Conservation (phyloP, 441 rosid genomes). For the Bocquillonia castaneifolia region DNA sequence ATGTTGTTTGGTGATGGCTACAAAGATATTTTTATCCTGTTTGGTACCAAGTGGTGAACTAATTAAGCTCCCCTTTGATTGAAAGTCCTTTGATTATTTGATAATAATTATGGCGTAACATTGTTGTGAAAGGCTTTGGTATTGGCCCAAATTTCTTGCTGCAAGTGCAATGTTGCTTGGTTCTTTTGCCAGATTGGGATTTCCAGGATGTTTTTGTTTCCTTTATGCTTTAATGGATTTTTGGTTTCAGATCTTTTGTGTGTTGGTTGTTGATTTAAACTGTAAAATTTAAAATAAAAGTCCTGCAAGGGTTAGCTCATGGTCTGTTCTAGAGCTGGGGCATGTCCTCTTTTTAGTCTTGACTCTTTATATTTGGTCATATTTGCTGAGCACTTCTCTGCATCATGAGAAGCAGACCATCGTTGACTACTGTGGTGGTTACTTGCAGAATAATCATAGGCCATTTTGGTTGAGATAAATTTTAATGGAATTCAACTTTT, state of each 20-base stretch:
- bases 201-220: background rate
- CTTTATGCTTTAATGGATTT: background rate
- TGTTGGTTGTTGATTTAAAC: background rate
- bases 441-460: background rate
- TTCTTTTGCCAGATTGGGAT: background rate
- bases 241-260: background rate
- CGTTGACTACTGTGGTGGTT: background rate
- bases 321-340: background rate
- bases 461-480: background rate
- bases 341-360: background rate
- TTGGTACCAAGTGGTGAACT: background rate
- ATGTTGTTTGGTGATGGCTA: background rate
- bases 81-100: background rate
- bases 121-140: background rate
- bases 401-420: background rate
- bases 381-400: conserved; percentile 2
- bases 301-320: background rate
- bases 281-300: background rate
- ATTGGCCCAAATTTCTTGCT: background rate
- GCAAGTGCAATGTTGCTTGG: background rate
- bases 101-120: background rate
- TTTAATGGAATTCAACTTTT: background rate
- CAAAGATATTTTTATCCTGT: background rate
- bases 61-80: background rate
- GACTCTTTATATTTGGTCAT: background rate